phyloP scores from a whole-genome alignment of 768 basidiomycete genomes.

The Tremella fuciformis region DNA sequence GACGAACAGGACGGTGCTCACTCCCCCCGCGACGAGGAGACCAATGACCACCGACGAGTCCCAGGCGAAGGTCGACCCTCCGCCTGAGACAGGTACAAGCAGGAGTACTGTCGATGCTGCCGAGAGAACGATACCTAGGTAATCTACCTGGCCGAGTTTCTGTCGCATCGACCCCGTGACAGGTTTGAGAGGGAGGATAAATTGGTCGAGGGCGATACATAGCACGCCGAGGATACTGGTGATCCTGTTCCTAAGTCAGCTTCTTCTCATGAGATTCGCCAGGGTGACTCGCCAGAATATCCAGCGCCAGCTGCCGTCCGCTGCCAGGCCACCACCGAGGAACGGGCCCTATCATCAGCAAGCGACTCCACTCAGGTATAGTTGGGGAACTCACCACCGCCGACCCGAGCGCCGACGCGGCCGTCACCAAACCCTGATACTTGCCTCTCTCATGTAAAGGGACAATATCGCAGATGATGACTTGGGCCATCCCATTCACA shows the following conservation, averaged over 20 bases:
- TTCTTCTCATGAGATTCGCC: not conserved
- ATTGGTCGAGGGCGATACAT: slow-evolving; percentile 30
- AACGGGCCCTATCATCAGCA: slow-evolving; percentile 34
- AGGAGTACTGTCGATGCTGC: slow-evolving; percentile 34
- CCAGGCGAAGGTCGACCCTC: slow-evolving; percentile 37
- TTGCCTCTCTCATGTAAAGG: slow-evolving; percentile 42
- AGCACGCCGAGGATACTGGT: slow-evolving; percentile 26
- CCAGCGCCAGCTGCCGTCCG: slow-evolving; percentile 44
- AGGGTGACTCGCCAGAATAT: slow-evolving; percentile 27
- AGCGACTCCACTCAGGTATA: not conserved
- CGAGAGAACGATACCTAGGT: slow-evolving; percentile 37
- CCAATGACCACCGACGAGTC: slow-evolving; percentile 27
- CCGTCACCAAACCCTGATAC: slow-evolving; percentile 36
- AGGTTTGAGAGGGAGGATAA: slow-evolving; percentile 40
- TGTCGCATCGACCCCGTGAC: slow-evolving; percentile 27
- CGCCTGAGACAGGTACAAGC: slow-evolving; percentile 43
- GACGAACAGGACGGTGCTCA: slow-evolving; percentile 22
- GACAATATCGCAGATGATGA: slow-evolving; percentile 47
- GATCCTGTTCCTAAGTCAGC: slow-evolving; percentile 21
- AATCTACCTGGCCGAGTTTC: slow-evolving; percentile 42
- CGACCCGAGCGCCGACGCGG: slow-evolving; percentile 30
- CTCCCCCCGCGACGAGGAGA: slow-evolving; percentile 24
- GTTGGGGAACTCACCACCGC: slow-evolving; percentile 22
- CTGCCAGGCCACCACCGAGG: slow-evolving; percentile 32
- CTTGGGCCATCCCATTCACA: slow-evolving; percentile 46